Evolutionary conservation across 306 rosid genomes (phyloP).

Genomic region (Glycine latifolia): DNA sequence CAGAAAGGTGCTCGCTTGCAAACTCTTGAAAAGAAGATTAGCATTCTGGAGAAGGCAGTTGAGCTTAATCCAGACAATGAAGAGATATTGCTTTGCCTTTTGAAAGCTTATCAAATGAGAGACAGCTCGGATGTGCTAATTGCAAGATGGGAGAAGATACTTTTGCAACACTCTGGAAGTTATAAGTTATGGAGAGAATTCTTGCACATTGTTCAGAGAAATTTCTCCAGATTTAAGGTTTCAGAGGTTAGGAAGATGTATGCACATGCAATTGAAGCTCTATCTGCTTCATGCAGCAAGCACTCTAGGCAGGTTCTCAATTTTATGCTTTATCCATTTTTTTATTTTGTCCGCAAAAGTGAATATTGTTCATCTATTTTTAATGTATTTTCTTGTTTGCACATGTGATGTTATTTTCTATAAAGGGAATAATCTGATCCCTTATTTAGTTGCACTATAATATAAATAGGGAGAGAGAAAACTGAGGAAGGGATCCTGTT

Average conservation of each 20-base stretch:
- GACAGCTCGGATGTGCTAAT: constrained; percentile 80
- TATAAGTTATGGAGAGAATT: constrained; percentile 88
- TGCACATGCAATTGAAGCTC: constrained; percentile 89
- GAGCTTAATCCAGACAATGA: constrained; percentile 90
- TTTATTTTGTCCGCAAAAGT: constrained; percentile 4
- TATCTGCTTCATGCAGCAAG: constrained; percentile 85
- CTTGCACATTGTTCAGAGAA: constrained; percentile 80
- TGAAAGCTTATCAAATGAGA: constrained; percentile 80
- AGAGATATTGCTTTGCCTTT: constrained; percentile 78
- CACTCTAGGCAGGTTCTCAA: constrained; percentile 97
- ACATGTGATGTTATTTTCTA: constrained; percentile 15
- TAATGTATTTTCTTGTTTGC: constrained; percentile 34
- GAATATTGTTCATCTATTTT: constrained; percentile 32
- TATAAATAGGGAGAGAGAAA: constrained; percentile 5
- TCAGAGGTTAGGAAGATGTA: constrained; percentile 90
- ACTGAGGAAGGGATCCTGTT: constrained; percentile 22
- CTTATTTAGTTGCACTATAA: constrained; percentile 11
- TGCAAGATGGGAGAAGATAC: constrained; percentile 90
- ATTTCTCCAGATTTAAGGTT: constrained; percentile 94
- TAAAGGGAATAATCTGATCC: constrained; percentile 25
- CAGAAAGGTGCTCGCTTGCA: constrained; percentile 98
- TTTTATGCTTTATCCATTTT: constrained; percentile 41
- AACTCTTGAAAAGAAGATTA: constrained; percentile 90
- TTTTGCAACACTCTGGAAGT: constrained; percentile 74
- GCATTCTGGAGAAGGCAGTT: constrained; percentile 92